Base-by-base conservation (phyloP, 768 basidiomycete species). In the Boletellus sp. region DNA sequence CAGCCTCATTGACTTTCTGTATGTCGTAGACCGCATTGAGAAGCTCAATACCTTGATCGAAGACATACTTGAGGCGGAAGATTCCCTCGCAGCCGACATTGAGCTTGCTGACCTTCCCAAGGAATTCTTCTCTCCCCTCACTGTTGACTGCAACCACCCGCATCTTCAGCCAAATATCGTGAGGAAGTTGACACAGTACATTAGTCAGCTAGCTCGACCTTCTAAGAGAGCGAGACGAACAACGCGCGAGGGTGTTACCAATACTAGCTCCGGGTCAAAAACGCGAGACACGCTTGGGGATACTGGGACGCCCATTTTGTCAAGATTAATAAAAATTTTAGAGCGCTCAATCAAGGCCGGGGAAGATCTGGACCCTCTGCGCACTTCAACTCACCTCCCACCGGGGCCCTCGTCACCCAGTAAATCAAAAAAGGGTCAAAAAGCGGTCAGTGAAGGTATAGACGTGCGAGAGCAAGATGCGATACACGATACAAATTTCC, bases 21-120 rank as follows among this genome's bases (percentile, higher is more conserved):
- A 44, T 19, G 38, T 50, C 23, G 20, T 31, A 85, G 87, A 69
- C 2, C 85, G 87, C 0, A 66, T 88, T 4, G 87, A 94, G 60
- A 94, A 89, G 64, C 74, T 98, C 10, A 74, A 72, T 0, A 80
- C 82, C 3, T 70, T 91, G 16, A 72, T 95, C 1, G 90, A 93
- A 55, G 92, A 95, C 47, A 78, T 96, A 15, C 88, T 95, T 48
- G 85, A 88, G 54, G 83, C 87, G 0, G 84, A 90, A 57, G 93
- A 94, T 61, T 65, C 76, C 0, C 70, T 91, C 15, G 77, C 84
- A 3, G 70, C 80, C 0, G 84, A 87, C 42, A 65, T 72, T 2
- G 74, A 77, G 34, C 52, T 70, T n/a, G 52, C 62, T 13, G 75
- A 82, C 44, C 70, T 91, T 12, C 73, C 82, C 4, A 62, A 72